These are phyloP conservation scores for Ascomycota sp. DNA, from an alignment of 2,329 filamentous ascomycete species.

Conservation along the genomic window DNA sequence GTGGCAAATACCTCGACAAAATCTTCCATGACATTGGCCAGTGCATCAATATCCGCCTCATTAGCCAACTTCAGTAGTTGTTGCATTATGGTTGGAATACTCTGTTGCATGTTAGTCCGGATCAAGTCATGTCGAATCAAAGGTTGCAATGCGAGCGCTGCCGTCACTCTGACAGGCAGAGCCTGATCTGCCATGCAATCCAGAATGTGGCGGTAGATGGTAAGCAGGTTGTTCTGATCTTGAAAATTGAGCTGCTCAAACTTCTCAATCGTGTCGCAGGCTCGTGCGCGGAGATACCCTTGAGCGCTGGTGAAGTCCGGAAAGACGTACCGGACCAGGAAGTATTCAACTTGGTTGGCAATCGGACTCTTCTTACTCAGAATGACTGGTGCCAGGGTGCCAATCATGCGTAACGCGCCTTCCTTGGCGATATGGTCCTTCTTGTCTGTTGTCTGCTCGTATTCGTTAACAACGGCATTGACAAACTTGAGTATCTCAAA, in stretches of 20 bases:
- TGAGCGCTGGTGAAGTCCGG: constrained; percentile 86
- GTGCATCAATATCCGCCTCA: constrained; percentile 87
- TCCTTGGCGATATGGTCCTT: constrained; percentile 94
- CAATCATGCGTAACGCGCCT: constrained; percentile 90
- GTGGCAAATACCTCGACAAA: constrained; percentile 98
- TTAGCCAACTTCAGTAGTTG: constrained; percentile 91
- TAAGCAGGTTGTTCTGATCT: constrained; percentile 81
- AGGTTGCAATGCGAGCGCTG: constrained; percentile 79
- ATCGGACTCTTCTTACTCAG: constrained; percentile 96
- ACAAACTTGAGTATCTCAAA: constrained; percentile 88
- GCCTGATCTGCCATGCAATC: constrained; percentile 92
- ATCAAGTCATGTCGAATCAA: constrained; percentile 91
- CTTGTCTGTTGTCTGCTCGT: constrained; percentile 64
- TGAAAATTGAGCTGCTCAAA: constrained; percentile 95
- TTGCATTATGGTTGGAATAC: constrained; percentile 98
- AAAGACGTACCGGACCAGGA: constrained; percentile 94
- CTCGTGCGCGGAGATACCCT: constrained; percentile 78
- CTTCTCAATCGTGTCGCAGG: constrained; percentile 93
- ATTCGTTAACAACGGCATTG: constrained; percentile 82
- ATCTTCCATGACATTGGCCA: constrained; percentile 98
- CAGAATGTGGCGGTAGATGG: constrained; percentile 89
- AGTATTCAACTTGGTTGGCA: constrained; percentile 91
- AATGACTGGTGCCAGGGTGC: constrained; percentile 78
- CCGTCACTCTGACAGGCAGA: constrained; percentile 81
- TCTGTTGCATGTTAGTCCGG: constrained; percentile 84